These are phyloP conservation scores for Ceratocystis ficicola DNA, from an alignment of 2,329 filamentous ascomycete genomes.

Conservation along the genomic window DNA sequence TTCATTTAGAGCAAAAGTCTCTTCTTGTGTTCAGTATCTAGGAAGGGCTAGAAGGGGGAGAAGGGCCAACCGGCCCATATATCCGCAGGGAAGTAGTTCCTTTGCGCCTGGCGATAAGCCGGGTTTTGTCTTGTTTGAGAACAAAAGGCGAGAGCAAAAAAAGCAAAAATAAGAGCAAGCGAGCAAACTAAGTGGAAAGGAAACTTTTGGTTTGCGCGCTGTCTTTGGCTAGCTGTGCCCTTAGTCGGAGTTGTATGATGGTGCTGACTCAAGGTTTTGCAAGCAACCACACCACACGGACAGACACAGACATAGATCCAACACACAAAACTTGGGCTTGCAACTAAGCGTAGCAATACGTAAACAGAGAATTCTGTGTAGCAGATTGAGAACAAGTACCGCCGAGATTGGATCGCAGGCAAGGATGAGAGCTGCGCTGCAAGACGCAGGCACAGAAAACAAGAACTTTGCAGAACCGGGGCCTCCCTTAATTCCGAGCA, in stretches of 20 bases:
- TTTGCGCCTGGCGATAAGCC: conserved; percentile 5
- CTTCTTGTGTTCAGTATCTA: not conserved
- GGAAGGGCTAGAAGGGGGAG: not conserved
- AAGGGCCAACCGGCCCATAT: not conserved
- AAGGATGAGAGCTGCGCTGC: not conserved
- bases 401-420: not conserved
- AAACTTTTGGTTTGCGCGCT: not conserved
- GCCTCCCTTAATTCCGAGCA: not conserved
- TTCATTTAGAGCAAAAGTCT: conserved; percentile 6
- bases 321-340: too few relatives aligned
- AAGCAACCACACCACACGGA: conserved; percentile 8
- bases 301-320: not conserved
- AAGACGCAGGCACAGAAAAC: not conserved
- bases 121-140: conserved; percentile 1
- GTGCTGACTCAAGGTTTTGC: not conserved
- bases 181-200: not conserved
- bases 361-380: not conserved
- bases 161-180: not conserved
- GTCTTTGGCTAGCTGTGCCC: too few relatives aligned
- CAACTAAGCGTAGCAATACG: not conserved
- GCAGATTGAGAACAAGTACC: not conserved
- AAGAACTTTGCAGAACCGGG: not conserved
- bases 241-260: not conserved
- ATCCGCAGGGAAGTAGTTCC: not conserved
- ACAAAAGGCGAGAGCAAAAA: not conserved